phyloP scores from a whole-genome alignment of 2,329 filamentous ascomycete genomes.

The Pseudocercospora macadamiae region DNA sequence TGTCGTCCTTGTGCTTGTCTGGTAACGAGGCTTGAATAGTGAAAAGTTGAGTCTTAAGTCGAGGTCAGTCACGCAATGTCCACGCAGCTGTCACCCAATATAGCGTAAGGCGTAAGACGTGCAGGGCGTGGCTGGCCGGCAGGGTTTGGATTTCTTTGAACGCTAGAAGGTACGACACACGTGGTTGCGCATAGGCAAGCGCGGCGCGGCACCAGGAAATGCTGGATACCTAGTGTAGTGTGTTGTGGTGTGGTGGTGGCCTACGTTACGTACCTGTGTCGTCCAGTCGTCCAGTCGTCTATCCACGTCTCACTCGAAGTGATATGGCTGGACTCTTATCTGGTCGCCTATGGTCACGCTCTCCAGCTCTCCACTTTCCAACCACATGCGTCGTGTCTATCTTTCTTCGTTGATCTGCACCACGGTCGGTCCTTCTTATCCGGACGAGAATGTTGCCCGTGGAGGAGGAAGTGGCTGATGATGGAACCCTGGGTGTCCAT shows the following conservation, averaged over 20 bases:
- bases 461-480: not conserved
- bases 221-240: too few relatives aligned
- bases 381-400: slow-evolving; percentile 1
- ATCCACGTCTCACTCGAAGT: not conserved
- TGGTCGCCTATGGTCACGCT: slow-evolving; percentile 1
- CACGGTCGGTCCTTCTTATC: slow-evolving; percentile 4
- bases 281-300: not conserved
- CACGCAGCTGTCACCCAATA: slow-evolving; percentile 12
- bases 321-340: not conserved
- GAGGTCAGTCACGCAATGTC: slow-evolving; percentile 17
- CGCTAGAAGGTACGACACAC: not conserved
- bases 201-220: not conserved
- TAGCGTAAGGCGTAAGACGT: slow-evolving; percentile 6
- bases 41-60: too few relatives aligned
- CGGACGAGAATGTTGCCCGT: not conserved
- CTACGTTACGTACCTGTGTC: slow-evolving; percentile 2
- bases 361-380: slow-evolving; percentile 1
- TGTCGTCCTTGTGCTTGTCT: not conserved
- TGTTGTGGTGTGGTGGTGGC: too few relatives aligned
- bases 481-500: not conserved
- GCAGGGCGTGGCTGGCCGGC: not conserved
- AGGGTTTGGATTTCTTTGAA: not conserved
- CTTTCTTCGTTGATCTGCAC: not conserved
- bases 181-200: not conserved
- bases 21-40: not conserved